Base-by-base conservation (phyloP, 106 monocot species). In the Xerophyta viscosa region DNA sequence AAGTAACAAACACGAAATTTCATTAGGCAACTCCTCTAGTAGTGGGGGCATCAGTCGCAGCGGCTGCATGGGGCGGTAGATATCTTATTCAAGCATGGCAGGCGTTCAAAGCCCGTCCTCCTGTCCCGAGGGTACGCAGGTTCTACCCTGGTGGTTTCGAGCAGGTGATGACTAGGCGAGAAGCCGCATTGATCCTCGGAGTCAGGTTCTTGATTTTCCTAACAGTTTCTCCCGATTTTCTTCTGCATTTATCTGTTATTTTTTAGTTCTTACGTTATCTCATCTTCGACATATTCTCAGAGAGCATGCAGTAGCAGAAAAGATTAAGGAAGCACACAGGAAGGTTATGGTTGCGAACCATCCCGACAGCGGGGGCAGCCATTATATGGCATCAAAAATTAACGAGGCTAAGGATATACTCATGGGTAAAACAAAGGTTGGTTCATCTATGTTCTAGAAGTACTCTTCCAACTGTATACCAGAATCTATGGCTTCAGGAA, bases 121-220 rank as follows among this genome's bases (percentile, higher is more conserved):
- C 67, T 44, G 66, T 71, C 24, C 87, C 92, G 18, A 70, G 48
- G 12, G 41, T 50, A 0, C 72, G 80, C 10, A 67, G 67, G 44
- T 92, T 92, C 60, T 92, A 80, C 37, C 79, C 76, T 28, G 92
- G 92, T 37, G 87, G 92, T n/a, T 92, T 92, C 22, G 68, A 92
- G 65, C 67, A 24, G 27, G 50, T 70, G 31, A 92, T 92, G 92
- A 92, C 77, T 20, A 76, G 69, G 47, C 65, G 92, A 58, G 92
- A 92, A 70, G 87, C 92, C 22, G 92, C 92, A 44, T 53, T 87
- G 29, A 87, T 87, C 52, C 87, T 92, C 37, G 92, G 92, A 36
- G 66, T 92, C 8, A 83, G 92, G 92, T 87, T 2, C 21, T 31
- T 21, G 47, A 12, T 57, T 7, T 37, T 44, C 14, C 30, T 20